phyloP scores from a whole-genome alignment of 1,284 basidiomycete species.

The Athelia sp. region DNA sequence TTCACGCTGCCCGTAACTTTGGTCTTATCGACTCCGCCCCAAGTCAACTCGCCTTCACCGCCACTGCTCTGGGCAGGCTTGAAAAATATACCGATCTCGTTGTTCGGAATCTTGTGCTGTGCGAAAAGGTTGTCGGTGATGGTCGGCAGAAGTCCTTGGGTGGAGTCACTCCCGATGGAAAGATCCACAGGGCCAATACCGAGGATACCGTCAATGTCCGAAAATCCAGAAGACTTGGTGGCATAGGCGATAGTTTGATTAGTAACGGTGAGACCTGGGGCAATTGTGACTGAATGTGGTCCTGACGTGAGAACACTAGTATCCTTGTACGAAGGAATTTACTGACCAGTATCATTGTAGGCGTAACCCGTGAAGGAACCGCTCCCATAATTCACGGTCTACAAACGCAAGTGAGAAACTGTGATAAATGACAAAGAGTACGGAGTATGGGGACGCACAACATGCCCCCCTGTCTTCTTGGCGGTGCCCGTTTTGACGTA shows the following conservation, averaged over 20 bases:
- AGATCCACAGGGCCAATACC: background rate
- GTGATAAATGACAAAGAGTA: no score
- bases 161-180: background rate
- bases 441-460: background rate
- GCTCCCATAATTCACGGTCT: background rate
- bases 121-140: slow-evolving; percentile 4
- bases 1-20: background rate
- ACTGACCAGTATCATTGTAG: background rate
- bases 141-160: background rate
- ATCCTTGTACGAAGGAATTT: no score
- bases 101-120: background rate
- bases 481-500: background rate
- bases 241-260: background rate
- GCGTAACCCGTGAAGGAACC: background rate
- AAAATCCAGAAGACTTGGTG: background rate
- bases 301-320: no score
- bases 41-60: background rate
- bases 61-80: background rate
- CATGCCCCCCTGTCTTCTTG: background rate
- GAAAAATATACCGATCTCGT: background rate
- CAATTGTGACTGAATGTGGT: background rate
- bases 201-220: background rate
- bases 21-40: background rate
- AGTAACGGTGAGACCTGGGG: background rate
- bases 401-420: background rate